Conservation (phyloP, 208 protist genomes). For the Leishmania lainsoni region DNA sequence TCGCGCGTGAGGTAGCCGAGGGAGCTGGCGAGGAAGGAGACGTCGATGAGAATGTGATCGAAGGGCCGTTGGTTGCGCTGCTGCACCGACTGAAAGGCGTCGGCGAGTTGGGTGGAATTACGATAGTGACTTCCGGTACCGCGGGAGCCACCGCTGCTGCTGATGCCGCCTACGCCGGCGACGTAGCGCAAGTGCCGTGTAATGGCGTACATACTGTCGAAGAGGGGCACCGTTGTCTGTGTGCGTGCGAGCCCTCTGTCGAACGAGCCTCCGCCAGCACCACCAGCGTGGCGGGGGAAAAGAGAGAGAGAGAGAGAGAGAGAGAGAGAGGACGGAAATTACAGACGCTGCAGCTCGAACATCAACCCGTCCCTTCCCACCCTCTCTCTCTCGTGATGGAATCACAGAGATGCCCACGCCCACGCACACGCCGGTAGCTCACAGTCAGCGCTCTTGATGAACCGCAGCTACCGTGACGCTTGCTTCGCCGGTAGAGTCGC, state of each 20-base stretch:
- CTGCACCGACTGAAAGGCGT: conserved; percentile 56
- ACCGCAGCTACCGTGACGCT: too few relatives aligned
- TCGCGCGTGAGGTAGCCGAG: conserved; percentile 64
- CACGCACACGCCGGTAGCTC: too few relatives aligned
- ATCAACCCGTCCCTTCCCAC: too few relatives aligned
- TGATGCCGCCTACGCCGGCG: conserved; percentile 7
- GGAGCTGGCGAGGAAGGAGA: conserved; percentile 40
- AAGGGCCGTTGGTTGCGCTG: conserved; percentile 42
- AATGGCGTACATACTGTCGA: conserved; percentile 1
- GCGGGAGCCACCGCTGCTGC: not conserved
- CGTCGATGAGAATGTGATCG: conserved; percentile 77
- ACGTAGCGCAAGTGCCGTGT: conserved; percentile 26
- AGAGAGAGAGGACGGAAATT: not conserved
- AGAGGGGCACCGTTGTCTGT: not conserved
- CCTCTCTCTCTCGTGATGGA: too few relatives aligned
- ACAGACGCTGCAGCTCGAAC: not conserved
- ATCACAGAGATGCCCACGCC: too few relatives aligned
- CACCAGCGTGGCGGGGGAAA: not conserved
- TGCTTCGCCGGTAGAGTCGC: too few relatives aligned
- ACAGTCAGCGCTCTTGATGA: too few relatives aligned
- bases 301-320: not conserved
- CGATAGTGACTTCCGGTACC: conserved; percentile 30
- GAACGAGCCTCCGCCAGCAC: too few relatives aligned
- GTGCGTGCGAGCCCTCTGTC: not conserved
- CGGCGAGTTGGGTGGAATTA: conserved; percentile 41